A percentile compares a stretch with the other conserved stretches of the same genome.
phyloP scores from a whole-genome alignment of 1,284 basidiomycete genomes.

The Paramarasmius palmivorus region DNA sequence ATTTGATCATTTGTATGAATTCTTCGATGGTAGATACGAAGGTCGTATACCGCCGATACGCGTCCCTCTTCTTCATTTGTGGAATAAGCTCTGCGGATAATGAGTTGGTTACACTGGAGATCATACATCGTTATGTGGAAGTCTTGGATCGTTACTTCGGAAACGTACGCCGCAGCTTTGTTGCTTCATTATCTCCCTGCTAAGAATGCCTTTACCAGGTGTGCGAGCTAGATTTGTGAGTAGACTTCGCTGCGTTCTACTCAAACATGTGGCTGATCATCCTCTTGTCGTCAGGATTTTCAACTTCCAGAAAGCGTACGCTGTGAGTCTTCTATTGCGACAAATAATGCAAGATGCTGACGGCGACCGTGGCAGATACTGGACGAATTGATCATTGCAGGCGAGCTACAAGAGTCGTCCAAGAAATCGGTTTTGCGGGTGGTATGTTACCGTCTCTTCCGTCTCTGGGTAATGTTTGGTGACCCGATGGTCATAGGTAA shows the following conservation, averaged over 20 bases:
- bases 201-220: constrained; percentile 53
- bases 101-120: constrained; percentile 90
- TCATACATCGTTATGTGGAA: constrained; percentile 98
- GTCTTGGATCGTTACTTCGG: constrained; percentile 99
- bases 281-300: constrained; percentile 68
- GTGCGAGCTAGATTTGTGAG: constrained; percentile 92
- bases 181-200: background rate
- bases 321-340: constrained; percentile 51
- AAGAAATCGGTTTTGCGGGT: constrained; percentile 70
- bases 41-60: constrained; percentile 97
- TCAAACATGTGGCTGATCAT: constrained; percentile 8
- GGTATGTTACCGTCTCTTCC: constrained; percentile 29
- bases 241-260: constrained; percentile 8
- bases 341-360: constrained; percentile 19
- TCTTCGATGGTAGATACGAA: constrained; percentile 71
- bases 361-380: constrained; percentile 65
- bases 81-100: constrained; percentile 92
- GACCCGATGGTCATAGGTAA: constrained; percentile 53
- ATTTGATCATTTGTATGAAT: background rate
- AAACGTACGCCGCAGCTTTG: constrained; percentile 65
- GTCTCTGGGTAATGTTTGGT: background rate
- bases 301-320: constrained; percentile 98
- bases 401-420: constrained; percentile 97
- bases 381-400: constrained; percentile 97
- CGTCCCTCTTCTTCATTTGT: constrained; percentile 96